These are phyloP conservation scores for Melampsora larici-populina DNA, from an alignment of 1,284 basidiomycete genomes.

Conservation along the genomic window DNA sequence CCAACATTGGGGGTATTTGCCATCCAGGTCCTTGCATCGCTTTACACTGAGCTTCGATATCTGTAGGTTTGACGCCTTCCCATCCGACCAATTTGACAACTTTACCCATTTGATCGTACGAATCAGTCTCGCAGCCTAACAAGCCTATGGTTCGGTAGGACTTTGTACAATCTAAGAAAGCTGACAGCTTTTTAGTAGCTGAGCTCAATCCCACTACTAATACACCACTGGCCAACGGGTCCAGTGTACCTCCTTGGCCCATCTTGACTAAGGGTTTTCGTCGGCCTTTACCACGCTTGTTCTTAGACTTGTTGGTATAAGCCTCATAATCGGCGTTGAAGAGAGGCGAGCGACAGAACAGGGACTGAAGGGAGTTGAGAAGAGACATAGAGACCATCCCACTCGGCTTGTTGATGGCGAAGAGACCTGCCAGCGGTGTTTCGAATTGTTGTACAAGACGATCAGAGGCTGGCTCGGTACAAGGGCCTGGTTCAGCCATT, in stretches of 20 bases:
- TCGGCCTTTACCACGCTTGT: slow-evolving; percentile 44
- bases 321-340: slow-evolving; percentile 60
- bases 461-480: neutral
- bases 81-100: slow-evolving; percentile 72
- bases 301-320: slow-evolving; percentile 44
- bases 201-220: slow-evolving; percentile 84
- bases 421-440: slow-evolving; percentile 69
- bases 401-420: slow-evolving; percentile 79
- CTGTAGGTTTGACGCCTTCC: slow-evolving; percentile 75
- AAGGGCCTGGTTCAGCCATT: neutral
- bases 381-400: slow-evolving; percentile 87
- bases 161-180: slow-evolving; percentile 90
- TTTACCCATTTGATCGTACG: slow-evolving; percentile 84
- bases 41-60: slow-evolving; percentile 69
- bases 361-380: slow-evolving; percentile 77
- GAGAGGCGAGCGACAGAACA: slow-evolving; percentile 72
- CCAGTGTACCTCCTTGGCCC: slow-evolving; percentile 89
- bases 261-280: slow-evolving; percentile 62
- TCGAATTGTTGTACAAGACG: neutral
- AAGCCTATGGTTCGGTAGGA: slow-evolving; percentile 88
- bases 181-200: slow-evolving; percentile 80
- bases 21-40: slow-evolving; percentile 80
- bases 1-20: slow-evolving; percentile 87
- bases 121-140: slow-evolving; percentile 89
- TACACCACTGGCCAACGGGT: slow-evolving; percentile 93